Percentiles rank a stretch among this genome's conserved stretches.
Conservation (phyloP, 1,139 yeast genomes). For the Pichia sp. region DNA sequence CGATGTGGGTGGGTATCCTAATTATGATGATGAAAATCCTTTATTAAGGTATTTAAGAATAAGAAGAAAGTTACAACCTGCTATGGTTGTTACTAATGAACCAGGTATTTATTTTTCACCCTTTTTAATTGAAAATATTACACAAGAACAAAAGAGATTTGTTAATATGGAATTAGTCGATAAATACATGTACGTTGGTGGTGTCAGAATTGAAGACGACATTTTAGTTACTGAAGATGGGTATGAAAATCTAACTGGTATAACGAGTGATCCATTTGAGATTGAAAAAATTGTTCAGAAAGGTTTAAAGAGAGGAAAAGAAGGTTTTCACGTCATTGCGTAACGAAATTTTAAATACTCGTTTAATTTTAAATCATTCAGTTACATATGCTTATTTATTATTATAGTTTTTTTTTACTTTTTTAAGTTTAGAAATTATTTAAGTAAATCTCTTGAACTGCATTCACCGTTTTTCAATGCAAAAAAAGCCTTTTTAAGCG, state of each 20-base stretch:
- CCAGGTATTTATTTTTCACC: slow-evolving; percentile 94
- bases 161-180: slow-evolving; percentile 63
- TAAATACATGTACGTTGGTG: slow-evolving; percentile 83
- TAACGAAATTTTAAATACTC: slow-evolving; percentile 14
- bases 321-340: slow-evolving; percentile 58
- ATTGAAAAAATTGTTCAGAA: slow-evolving; percentile 67
- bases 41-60: slow-evolving; percentile 71
- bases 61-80: slow-evolving; percentile 62
- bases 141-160: slow-evolving; percentile 51
- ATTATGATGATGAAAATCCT: slow-evolving; percentile 77
- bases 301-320: slow-evolving; percentile 55
- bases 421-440: not conserved
- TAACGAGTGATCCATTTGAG: slow-evolving; percentile 81
- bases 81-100: slow-evolving; percentile 91
- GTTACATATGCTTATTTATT: no score
- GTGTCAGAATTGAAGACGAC: slow-evolving; percentile 95
- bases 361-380: no score
- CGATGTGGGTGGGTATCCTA: slow-evolving; percentile 86
- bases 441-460: slow-evolving; percentile 10
- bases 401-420: no score
- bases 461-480: slow-evolving; percentile 9
- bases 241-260: slow-evolving; percentile 69
- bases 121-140: slow-evolving; percentile 62
- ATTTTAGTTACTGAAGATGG: slow-evolving; percentile 73
- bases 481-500: slow-evolving; percentile 13